Evolutionary conservation across 1,139 yeast species (phyloP).

Genomic region (Magnusiomyces paraingens): DNA sequence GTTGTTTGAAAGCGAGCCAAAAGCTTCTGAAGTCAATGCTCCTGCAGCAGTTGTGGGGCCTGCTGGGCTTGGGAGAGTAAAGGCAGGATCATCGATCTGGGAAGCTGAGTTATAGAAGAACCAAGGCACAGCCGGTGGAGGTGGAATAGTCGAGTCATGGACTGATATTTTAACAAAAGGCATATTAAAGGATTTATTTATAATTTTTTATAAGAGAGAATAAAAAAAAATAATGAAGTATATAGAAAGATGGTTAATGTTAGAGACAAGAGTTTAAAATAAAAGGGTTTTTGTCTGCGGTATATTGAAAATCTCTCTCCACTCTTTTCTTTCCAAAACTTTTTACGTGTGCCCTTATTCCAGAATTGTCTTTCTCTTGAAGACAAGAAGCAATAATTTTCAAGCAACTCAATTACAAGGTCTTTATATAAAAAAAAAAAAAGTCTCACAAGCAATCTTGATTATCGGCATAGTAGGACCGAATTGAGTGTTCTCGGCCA

Average conservation of each 20-base stretch:
- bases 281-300: background rate
- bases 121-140: constrained; percentile 26
- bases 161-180: background rate
- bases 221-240: background rate
- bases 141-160: background rate
- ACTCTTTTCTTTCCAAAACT: too few relatives aligned
- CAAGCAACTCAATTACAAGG: too few relatives aligned
- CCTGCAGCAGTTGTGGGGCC: constrained; percentile 20
- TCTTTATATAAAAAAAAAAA: too few relatives aligned
- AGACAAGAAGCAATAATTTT: too few relatives aligned
- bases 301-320: too few relatives aligned
- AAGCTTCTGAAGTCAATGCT: constrained; percentile 8
- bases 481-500: too few relatives aligned
- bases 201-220: background rate
- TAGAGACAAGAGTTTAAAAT: background rate
- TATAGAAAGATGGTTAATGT: background rate
- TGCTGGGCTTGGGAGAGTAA: constrained; percentile 28
- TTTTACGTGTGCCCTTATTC: too few relatives aligned
- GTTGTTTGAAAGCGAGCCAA: background rate
- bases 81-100: constrained; percentile 35
- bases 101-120: constrained; percentile 35
- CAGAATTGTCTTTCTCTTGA: too few relatives aligned
- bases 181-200: background rate
- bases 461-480: too few relatives aligned
- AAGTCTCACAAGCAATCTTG: too few relatives aligned